These are phyloP conservation scores for Hebeloma cylindrosporum DNA, from an alignment of 768 basidiomycete genomes.

Conservation along the genomic window DNA sequence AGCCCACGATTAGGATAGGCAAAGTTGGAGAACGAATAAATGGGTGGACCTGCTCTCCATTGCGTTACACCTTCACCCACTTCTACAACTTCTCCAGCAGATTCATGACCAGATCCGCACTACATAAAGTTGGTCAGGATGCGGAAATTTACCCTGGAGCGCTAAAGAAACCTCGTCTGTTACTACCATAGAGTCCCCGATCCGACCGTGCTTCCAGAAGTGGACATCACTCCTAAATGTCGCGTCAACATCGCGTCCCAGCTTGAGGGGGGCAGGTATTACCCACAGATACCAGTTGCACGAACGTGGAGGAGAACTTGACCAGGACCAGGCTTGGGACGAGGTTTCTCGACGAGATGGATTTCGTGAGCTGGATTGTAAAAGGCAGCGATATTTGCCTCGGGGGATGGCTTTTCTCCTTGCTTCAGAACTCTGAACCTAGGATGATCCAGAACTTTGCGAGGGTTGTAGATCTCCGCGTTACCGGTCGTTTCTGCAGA, in stretches of 20 bases:
- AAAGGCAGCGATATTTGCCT: constrained; percentile 60
- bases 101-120: constrained; percentile 73
- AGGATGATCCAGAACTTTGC: constrained; percentile 55
- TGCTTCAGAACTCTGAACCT: constrained; percentile 51
- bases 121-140: constrained; percentile 18
- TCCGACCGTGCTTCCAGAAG: constrained; percentile 70
- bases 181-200: constrained; percentile 71
- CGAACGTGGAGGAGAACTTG: constrained; percentile 67
- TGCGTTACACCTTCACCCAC: constrained; percentile 65
- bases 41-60: constrained; percentile 62
- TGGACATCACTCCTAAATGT: constrained; percentile 63
- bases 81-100: constrained; percentile 65
- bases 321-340: constrained; percentile 58
- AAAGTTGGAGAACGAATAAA: neutral
- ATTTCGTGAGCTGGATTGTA: constrained; percentile 65
- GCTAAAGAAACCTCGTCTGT: constrained; percentile 52
- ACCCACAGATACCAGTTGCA: constrained; percentile 73
- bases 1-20: neutral
- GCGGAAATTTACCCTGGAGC: neutral
- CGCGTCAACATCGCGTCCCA: neutral
- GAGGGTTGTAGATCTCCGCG: constrained; percentile 52
- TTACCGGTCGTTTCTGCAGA: constrained; percentile 31
- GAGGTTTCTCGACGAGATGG: constrained; percentile 66
- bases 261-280: too few species aligned
- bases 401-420: constrained; percentile 48